A percentile compares a stretch with the other conserved stretches of the same genome.
Conservation (phyloP, 2,329 filamentous ascomycete genomes). For the Ploettnerulaceae sp. region DNA sequence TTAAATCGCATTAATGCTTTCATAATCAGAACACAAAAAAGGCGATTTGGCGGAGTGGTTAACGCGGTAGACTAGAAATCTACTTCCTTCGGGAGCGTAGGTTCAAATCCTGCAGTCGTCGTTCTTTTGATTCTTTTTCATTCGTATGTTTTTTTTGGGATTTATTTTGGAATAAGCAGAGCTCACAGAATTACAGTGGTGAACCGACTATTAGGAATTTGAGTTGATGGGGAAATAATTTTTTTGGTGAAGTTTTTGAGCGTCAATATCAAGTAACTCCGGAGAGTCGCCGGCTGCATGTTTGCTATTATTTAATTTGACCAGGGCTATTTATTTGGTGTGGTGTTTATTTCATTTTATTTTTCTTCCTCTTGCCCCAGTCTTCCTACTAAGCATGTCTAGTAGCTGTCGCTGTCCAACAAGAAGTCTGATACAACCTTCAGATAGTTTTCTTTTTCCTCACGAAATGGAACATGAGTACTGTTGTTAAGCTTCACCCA, state of each 20-base stretch:
- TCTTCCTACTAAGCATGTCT: background rate
- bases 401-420: too few relatives aligned
- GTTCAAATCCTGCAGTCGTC: conserved; percentile 8
- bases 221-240: too few relatives aligned
- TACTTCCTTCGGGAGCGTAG: conserved; percentile 10
- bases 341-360: too few relatives aligned
- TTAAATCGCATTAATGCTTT: background rate
- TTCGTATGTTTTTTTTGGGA: too few relatives aligned
- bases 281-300: too few relatives aligned
- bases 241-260: too few relatives aligned
- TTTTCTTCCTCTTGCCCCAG: too few relatives aligned
- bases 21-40: background rate
- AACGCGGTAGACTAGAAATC: conserved; percentile 10
- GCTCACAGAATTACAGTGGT: too few relatives aligned
- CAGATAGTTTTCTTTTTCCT: conserved; percentile 36
- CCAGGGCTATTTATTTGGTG: background rate
- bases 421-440: conserved; percentile 33
- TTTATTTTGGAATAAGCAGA: too few relatives aligned
- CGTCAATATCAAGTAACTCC: too few relatives aligned
- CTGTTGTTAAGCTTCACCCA: conserved; percentile 33
- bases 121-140: too few relatives aligned
- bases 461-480: conserved; percentile 32
- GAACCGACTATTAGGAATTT: too few relatives aligned
- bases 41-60: conserved; percentile 7
- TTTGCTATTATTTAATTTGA: background rate